Conservation (phyloP, 2,329 filamentous ascomycete species). For the Clarireedia monteithiana region DNA sequence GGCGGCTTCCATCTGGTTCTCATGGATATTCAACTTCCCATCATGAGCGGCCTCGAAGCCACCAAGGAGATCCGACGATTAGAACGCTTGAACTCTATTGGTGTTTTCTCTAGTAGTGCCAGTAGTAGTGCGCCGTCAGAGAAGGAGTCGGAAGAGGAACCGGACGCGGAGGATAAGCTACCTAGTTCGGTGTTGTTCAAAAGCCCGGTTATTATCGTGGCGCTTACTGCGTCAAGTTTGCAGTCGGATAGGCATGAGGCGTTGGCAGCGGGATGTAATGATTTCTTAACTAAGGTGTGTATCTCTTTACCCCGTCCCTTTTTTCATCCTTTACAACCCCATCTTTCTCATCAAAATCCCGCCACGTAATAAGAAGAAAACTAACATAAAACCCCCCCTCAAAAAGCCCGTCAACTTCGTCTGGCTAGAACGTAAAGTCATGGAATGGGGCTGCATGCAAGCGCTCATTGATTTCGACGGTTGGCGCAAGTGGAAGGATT, state of each 20-base stretch:
- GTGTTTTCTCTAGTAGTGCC: slow-evolving; percentile 71
- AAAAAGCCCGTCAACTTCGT: slow-evolving; percentile 87
- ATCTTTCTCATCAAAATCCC: background rate
- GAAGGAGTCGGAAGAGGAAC: slow-evolving; percentile 35
- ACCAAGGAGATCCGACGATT: slow-evolving; percentile 89
- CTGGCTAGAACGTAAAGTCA: slow-evolving; percentile 95
- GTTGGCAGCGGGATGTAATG: slow-evolving; percentile 90
- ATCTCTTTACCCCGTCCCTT: background rate
- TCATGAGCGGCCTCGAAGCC: slow-evolving; percentile 93
- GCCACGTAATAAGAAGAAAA: background rate
- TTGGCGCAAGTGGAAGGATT: slow-evolving; percentile 96
- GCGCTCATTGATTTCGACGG: slow-evolving; percentile 97
- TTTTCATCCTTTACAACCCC: background rate
- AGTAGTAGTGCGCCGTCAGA: slow-evolving; percentile 44
- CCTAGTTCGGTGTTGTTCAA: slow-evolving; percentile 71
- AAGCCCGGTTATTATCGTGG: slow-evolving; percentile 95
- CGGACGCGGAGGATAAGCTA: slow-evolving; percentile 60
- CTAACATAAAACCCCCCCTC: background rate
- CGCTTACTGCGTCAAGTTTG: slow-evolving; percentile 85
- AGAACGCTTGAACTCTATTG: slow-evolving; percentile 85
- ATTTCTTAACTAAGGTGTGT: slow-evolving; percentile 91
- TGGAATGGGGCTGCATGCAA: slow-evolving; percentile 99
- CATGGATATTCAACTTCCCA: slow-evolving; percentile 96
- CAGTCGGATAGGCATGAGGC: slow-evolving; percentile 95
- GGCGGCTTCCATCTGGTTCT: slow-evolving; percentile 94